Evolutionary conservation across 2,329 filamentous ascomycete genomes (phyloP), one percentile per base, ranked within the genome.

Genomic region (Xylaria sp.): DNA sequence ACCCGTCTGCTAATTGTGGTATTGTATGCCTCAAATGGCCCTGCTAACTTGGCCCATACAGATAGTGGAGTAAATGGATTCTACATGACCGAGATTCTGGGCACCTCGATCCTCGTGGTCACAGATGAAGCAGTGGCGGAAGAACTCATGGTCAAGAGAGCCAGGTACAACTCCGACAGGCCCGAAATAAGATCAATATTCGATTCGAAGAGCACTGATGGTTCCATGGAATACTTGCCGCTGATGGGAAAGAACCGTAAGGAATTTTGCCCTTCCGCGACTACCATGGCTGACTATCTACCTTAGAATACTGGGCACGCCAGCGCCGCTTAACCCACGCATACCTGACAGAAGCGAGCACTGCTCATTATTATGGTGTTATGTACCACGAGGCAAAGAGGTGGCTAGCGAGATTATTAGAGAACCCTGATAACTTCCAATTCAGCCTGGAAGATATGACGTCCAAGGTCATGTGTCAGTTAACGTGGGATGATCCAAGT

Each of bases 201-300:
- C 65, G 85, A 87, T 73, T 83, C 85, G 0, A 87, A 88, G 77
- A 86, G 84, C 70, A 84, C 83, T 0, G 72, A 83, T 74, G 85
- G 85, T 2, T 86, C 85, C 1, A 86, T 86, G 85, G 85, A 86
- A 66, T 87, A 87, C 66, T 79, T 87, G 2, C 85, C 85, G 4
- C 74, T 87, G 49, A 87, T 87, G 85, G 85, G 85, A 57, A 84
- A 82, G 76, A 87, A 87, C 70, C 79, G 85, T 86, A 77, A 76
- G 84, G 17, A 20, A 28, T 33, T 6, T 28, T 26, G 6, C 4
- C 15, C 15, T 20, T 36, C 4, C 2, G 26, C 33, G 4, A 48
- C 26, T 10, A 28, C 44, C 10, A 23, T 51, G 13, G 13, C 59
- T 65, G 33, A 65, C 59, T 7, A 54, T 56, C 42, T 15, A 31